A percentile compares a stretch with the other conserved stretches of the same genome.
These are phyloP conservation scores for Stagonosporopsis tanaceti DNA, from an alignment of 2,329 filamentous ascomycete species.

Conservation along the genomic window DNA sequence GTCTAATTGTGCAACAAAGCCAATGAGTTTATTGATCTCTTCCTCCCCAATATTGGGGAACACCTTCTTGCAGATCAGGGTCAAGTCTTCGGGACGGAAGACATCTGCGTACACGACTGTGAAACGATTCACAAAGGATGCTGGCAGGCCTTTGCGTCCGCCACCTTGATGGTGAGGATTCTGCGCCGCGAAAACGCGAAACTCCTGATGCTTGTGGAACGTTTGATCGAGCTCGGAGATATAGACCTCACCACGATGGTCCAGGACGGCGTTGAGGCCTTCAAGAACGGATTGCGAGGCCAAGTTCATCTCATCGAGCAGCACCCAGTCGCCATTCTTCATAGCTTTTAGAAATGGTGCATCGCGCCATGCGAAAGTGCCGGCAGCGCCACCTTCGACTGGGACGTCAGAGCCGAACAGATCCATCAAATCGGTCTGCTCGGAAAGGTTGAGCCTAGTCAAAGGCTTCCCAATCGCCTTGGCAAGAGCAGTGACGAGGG, in stretches of 20 bases:
- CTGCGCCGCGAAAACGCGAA: slow-evolving; percentile 95
- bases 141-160: slow-evolving; percentile 90
- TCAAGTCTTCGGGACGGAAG: slow-evolving; percentile 81
- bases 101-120: slow-evolving; percentile 97
- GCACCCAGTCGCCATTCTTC: slow-evolving; percentile 95
- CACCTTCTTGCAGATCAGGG: slow-evolving; percentile 79
- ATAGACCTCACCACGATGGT: slow-evolving; percentile 95
- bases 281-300: slow-evolving; percentile 97
- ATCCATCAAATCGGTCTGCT: slow-evolving; percentile 97
- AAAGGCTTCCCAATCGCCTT: slow-evolving; percentile 80
- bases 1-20: slow-evolving; percentile 83
- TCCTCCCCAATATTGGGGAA: slow-evolving; percentile 70
- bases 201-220: slow-evolving; percentile 87
- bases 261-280: slow-evolving; percentile 93
- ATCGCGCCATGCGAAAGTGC: slow-evolving; percentile 93
- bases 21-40: slow-evolving; percentile 73
- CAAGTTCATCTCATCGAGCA: slow-evolving; percentile 98
- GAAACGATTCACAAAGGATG: slow-evolving; percentile 97
- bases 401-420: slow-evolving; percentile 96
- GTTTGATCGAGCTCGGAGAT: slow-evolving; percentile 94
- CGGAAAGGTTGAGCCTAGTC: slow-evolving; percentile 94
- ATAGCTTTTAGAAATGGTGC: slow-evolving; percentile 95
- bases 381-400: slow-evolving; percentile 88
- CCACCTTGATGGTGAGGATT: slow-evolving; percentile 98
- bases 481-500: slow-evolving; percentile 85